Conservation (phyloP, 2,329 filamentous ascomycete genomes). For the Fusarium xyrophilum region DNA sequence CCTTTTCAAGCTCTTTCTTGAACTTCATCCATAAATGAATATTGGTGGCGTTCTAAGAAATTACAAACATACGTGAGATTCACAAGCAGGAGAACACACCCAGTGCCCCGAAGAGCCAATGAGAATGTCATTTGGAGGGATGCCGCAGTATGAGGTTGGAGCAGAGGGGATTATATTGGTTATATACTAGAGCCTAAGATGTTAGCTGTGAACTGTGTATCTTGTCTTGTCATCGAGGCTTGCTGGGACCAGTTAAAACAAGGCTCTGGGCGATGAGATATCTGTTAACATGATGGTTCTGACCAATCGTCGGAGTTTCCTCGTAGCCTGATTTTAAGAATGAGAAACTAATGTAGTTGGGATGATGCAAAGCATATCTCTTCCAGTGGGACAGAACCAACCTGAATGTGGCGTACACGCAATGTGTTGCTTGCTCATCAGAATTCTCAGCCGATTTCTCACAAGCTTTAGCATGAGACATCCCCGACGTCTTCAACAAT, state of each 20-base stretch:
- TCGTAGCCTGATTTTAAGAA: background rate
- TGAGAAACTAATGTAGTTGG: background rate
- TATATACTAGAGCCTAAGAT: background rate
- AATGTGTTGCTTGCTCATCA: background rate
- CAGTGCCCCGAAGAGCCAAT: background rate
- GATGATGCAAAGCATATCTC: background rate
- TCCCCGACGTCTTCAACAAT: accelerated
- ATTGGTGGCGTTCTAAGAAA: background rate
- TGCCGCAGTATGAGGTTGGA: background rate
- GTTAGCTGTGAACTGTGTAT: background rate
- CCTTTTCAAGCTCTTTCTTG: background rate
- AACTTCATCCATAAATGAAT: background rate
- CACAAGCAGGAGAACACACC: background rate
- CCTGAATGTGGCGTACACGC: background rate
- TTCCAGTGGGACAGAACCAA: background rate
- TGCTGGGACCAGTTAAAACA: background rate
- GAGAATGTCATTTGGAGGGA: background rate
- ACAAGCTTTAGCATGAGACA: no score
- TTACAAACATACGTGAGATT: background rate
- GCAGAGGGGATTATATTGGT: background rate
- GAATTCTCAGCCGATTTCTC: background rate
- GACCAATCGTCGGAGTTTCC: background rate
- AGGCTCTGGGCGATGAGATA: no score
- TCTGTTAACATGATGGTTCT: no score
- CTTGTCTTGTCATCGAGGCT: background rate